These are phyloP conservation scores for Entomortierella parvispora DNA, from an alignment of 192 early-diverging fungal species.

Conservation along the genomic window DNA sequence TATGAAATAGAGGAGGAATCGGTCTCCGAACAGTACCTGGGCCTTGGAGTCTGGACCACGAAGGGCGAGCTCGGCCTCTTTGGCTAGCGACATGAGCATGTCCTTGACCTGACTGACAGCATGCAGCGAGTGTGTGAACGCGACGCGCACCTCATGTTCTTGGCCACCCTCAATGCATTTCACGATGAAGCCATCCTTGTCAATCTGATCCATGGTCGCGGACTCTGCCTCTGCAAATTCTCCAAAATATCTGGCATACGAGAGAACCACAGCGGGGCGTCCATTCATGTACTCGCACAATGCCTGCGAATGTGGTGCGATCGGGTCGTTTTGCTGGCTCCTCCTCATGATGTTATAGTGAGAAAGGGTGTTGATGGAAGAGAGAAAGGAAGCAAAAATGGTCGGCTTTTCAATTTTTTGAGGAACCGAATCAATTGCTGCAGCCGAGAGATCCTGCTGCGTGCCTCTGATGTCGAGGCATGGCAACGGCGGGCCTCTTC, in stretches of 20 bases:
- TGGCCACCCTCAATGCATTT: conserved; percentile 13
- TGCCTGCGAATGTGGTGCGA: conserved; percentile 8
- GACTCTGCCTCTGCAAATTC: conserved; percentile 19
- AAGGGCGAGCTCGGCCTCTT: conserved; percentile 30
- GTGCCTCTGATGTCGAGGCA: too few species aligned
- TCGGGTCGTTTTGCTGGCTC: conserved; percentile 5
- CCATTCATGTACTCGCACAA: conserved; percentile 36
- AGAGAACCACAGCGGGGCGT: conserved; percentile 20
- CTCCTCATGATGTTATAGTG: not conserved
- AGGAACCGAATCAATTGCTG: too few species aligned
- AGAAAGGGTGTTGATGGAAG: not conserved
- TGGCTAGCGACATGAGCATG: conserved; percentile 23
- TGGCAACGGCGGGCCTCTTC: too few species aligned
- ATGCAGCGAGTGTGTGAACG: conserved; percentile 31
- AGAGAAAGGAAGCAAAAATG: too few species aligned
- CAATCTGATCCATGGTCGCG: conserved; percentile 20
- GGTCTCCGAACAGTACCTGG: conserved; percentile 40
- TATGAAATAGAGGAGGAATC: too few species aligned
- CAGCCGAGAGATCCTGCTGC: too few species aligned
- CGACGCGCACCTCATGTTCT: conserved; percentile 35
- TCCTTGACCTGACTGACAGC: conserved; percentile 42
- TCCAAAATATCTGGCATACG: conserved; percentile 49
- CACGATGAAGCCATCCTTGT: conserved; percentile 36
- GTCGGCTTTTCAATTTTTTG: too few species aligned
- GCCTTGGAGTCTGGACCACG: conserved; percentile 11